Percentiles rank a stretch among this genome's conserved stretches.
These are phyloP conservation scores for Penicillium paradoxum DNA, from an alignment of 495 filamentous ascomycete genomes.

Conservation along the genomic window DNA sequence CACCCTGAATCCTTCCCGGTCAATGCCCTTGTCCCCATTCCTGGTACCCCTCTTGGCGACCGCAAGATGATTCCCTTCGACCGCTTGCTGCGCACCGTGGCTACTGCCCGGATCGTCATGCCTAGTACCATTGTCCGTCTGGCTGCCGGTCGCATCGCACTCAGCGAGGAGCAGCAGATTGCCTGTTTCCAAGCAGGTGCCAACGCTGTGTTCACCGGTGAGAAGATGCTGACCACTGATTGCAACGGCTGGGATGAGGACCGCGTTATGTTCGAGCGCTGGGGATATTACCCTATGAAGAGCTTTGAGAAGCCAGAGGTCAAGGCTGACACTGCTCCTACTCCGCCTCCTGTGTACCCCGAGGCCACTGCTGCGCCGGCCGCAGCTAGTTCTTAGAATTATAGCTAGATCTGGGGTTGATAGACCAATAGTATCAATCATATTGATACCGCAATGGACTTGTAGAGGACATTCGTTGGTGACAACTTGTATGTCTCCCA, in stretches of 20 bases:
- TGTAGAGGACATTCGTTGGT: too few relatives aligned
- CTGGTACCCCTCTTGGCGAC: slow-evolving; percentile 75
- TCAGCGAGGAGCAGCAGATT: slow-evolving; percentile 78
- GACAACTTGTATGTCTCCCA: too few relatives aligned
- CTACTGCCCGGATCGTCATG: slow-evolving; percentile 72
- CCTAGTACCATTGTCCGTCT: slow-evolving; percentile 76
- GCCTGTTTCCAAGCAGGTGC: slow-evolving; percentile 81
- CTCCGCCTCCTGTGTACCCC: slow-evolving; percentile 9
- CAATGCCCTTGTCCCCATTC: slow-evolving; percentile 80
- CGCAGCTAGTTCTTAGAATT: slow-evolving; percentile 22
- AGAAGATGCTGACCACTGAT: slow-evolving; percentile 87
- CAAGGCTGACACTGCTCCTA: slow-evolving; percentile 1
- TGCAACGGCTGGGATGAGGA: slow-evolving; percentile 89
- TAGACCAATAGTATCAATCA: not conserved
- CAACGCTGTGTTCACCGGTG: slow-evolving; percentile 84
- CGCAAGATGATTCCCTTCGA: slow-evolving; percentile 65
- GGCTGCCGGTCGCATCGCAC: slow-evolving; percentile 70
- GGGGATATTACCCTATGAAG: slow-evolving; percentile 70
- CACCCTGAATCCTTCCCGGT: slow-evolving; percentile 85
- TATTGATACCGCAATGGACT: not conserved
- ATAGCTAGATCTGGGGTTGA: not conserved
- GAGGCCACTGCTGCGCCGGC: slow-evolving; percentile 25
- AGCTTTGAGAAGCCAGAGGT: slow-evolving; percentile 38
- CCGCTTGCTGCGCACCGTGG: slow-evolving; percentile 67
- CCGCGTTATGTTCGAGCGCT: slow-evolving; percentile 68